These are phyloP conservation scores for Helenozyma rhizophorensis DNA, from an alignment of 805 yeast species.

Conservation along the genomic window DNA sequence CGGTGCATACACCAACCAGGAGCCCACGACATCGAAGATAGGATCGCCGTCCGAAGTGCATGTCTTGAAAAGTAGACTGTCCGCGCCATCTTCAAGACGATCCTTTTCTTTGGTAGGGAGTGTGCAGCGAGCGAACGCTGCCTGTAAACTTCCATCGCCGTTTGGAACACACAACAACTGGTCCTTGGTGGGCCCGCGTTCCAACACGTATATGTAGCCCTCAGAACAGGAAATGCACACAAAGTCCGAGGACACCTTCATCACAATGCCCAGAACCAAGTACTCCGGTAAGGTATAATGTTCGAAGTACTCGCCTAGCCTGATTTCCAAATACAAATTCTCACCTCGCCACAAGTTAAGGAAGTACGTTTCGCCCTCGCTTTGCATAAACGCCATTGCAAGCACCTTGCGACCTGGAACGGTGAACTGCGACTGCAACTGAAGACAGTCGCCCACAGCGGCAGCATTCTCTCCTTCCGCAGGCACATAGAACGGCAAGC, in stretches of 20 bases:
- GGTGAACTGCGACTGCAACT: constrained; percentile 3
- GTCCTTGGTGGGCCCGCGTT: constrained; percentile 1
- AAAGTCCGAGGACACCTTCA: constrained; percentile 9
- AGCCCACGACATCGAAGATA: constrained; percentile 45
- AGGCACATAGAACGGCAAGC: neutral
- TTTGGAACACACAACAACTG: constrained; percentile 2
- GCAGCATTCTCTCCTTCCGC: neutral
- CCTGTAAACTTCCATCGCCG: constrained; percentile 16
- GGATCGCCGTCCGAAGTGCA: constrained; percentile 33
- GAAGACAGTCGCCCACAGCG: constrained; percentile 7
- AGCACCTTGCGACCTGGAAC: constrained; percentile 7
- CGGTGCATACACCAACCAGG: constrained; percentile 48
- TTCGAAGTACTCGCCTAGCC: neutral
- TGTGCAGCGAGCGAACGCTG: constrained; percentile 5
- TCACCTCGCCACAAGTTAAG: too few relatives aligned
- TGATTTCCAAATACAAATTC: constrained; percentile 5
- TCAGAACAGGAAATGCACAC: constrained; percentile 5
- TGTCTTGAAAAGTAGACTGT: constrained; percentile 23
- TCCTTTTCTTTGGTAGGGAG: constrained; percentile 6
- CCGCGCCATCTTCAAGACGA: constrained; percentile 2
- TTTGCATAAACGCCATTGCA: constrained; percentile 9
- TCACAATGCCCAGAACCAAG: constrained; percentile 1
- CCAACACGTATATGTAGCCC: constrained; percentile 10
- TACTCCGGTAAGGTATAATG: constrained; percentile 2
- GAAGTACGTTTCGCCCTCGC: neutral